These are phyloP conservation scores for Pestalotiopsis sp. DNA, from an alignment of 2,329 filamentous ascomycete genomes.

Conservation along the genomic window DNA sequence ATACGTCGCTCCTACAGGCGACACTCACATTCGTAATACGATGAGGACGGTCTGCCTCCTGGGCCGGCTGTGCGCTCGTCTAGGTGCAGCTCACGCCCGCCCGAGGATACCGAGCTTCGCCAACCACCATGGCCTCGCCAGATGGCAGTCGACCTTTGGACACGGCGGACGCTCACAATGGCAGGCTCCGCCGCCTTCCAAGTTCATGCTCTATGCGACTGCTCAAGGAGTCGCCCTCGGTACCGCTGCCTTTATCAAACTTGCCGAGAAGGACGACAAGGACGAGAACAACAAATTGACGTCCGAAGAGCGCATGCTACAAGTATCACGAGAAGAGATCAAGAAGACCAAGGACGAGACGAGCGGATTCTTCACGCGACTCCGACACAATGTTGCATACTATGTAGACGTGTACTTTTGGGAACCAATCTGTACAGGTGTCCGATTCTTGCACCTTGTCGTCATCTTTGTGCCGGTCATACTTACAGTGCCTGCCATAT, in stretches of 20 bases:
- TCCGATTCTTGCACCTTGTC: constrained; percentile 86
- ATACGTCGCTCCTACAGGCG: neutral
- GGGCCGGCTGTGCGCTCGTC: constrained; percentile 47
- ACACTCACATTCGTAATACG: constrained; percentile 26
- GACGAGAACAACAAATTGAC: constrained; percentile 60
- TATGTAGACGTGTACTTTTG: constrained; percentile 73
- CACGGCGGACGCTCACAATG: constrained; percentile 12
- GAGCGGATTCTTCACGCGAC: constrained; percentile 59
- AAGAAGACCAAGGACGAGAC: constrained; percentile 67
- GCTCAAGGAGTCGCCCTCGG: constrained; percentile 49
- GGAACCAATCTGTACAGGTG: constrained; percentile 85
- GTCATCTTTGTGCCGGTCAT: constrained; percentile 92
- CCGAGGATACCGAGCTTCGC: constrained; percentile 14
- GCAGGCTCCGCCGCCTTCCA: constrained; percentile 21
- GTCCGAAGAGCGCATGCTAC: constrained; percentile 83
- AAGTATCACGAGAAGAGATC: constrained; percentile 78
- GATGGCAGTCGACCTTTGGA: constrained; percentile 25
- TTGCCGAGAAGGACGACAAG: constrained; percentile 53
- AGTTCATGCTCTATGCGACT: constrained; percentile 40
- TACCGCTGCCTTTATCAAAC: constrained; percentile 59
- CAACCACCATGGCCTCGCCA: neutral
- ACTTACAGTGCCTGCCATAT: constrained; percentile 76
- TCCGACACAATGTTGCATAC: constrained; percentile 63
- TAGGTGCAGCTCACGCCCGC: constrained; percentile 9
- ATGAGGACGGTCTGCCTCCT: constrained; percentile 50